A percentile compares a stretch with the other conserved stretches of the same genome.
These are phyloP conservation scores for Blastobotrys indianensis DNA, from an alignment of 1,139 yeast genomes.

Conservation along the genomic window DNA sequence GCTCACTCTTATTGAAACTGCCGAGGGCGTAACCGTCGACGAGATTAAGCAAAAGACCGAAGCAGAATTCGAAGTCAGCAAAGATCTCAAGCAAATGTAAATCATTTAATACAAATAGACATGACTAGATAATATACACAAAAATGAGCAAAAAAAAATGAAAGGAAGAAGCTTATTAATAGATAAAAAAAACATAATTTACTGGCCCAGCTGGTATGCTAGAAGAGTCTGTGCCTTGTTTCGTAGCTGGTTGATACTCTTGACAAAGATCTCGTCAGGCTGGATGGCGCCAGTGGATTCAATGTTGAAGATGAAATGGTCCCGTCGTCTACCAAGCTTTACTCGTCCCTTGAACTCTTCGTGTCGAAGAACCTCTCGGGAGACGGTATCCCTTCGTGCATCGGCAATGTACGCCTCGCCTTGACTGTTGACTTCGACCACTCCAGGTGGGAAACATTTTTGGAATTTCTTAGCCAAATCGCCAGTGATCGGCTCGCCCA, in stretches of 20 bases:
- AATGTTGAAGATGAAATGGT: conserved; percentile 87
- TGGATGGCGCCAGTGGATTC: conserved; percentile 96
- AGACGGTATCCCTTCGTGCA: conserved; percentile 86
- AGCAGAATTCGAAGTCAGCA: conserved; percentile 36
- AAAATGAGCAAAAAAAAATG: not conserved
- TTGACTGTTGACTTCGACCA: conserved; percentile 61
- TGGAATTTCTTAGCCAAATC: conserved; percentile 73
- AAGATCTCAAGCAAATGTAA: conserved; percentile 26
- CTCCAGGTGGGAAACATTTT: conserved; percentile 90
- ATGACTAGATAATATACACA: not conserved
- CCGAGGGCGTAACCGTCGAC: conserved; percentile 36
- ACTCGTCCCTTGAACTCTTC: conserved; percentile 86
- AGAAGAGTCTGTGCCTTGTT: conserved; percentile 74
- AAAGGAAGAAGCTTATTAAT: not conserved
- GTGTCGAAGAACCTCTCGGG: conserved; percentile 92
- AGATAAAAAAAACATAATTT: not conserved
- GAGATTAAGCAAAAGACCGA: conserved; percentile 37
- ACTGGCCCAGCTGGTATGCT: conserved; percentile 10
- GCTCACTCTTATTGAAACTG: conserved; percentile 37
- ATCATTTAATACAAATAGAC: not conserved
- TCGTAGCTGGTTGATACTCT: conserved; percentile 76
- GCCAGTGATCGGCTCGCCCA: conserved; percentile 63
- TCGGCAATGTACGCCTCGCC: conserved; percentile 80
- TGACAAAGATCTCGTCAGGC: conserved; percentile 91
- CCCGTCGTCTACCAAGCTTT: conserved; percentile 83